Evolutionary conservation across 176 grass and related monocot species (phyloP), one percentile per base, ranked within the genome.

Genomic region (Bothriochloa decipiens): DNA sequence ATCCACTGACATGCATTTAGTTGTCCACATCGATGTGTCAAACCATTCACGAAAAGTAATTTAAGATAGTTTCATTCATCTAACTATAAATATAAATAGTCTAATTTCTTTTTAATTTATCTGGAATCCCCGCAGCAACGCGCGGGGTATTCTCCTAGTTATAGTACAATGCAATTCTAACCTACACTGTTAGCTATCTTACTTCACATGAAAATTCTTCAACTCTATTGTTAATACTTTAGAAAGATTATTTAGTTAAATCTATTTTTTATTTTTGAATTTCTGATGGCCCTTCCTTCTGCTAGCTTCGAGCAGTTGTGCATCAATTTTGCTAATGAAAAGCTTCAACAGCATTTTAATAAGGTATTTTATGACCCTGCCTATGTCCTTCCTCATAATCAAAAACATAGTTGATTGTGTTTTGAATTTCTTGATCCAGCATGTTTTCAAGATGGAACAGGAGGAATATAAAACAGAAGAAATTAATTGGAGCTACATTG

Each of bases 381-480:
- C 42, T 26, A 68, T 20, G 29, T 82, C 33, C 78, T 74, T 43
- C 33, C 47, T 55, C 36, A 28, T 47, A 57, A 7, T 11, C 23
- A 23, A 2, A 29, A 28, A 62, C 18, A 29, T 53, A 84, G 81
- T 42, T 90, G 80, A 88, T 68, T 82, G 68, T 35, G 49, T 23
- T 87, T 72, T 64, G 66, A 68, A 66, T 74, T 52, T 50, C 25
- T 18, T 74, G 43, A 50, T 76, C 18, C 90, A 97, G 92, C 94
- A 97, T 92, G 94, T 97, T 79, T 97, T 97, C 85, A 97, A 97
- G 83, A 92, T 97, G 92, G 94, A 97, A 67, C 94, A 97, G 68
- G 94, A 97, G 85, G 91, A 94, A 64, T 97, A 97, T 78, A 88
- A 84, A 86, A 94, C 82, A 80, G 94, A 97, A 76, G 85, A 92